Evolutionary conservation across 495 filamentous ascomycete genomes (phyloP).

Genomic region (Aspergillus leporis): DNA sequence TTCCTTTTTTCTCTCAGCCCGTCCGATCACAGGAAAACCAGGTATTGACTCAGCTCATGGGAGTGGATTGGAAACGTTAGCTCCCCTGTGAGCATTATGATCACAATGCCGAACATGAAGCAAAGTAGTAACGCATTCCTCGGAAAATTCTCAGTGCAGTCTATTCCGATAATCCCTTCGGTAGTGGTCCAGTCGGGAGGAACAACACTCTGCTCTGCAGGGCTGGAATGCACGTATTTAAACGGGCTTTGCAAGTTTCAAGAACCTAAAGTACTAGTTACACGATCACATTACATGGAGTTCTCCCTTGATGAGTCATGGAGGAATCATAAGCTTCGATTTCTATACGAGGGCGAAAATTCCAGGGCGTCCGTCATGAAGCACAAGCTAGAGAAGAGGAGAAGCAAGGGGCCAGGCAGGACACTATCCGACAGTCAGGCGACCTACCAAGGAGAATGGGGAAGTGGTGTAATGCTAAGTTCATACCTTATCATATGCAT

Average conservation of each 20-base stretch:
- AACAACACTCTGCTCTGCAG: neutral
- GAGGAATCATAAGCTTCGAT: neutral
- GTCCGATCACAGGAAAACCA: no score
- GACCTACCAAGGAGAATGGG: neutral
- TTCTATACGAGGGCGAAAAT: neutral
- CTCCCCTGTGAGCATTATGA: neutral
- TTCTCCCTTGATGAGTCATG: neutral
- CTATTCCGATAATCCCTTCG: conserved; percentile 1
- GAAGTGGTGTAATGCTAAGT: neutral
- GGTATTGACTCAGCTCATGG: no score
- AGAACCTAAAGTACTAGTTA: neutral
- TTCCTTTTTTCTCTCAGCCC: no score
- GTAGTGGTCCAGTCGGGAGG: neutral
- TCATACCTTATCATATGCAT: neutral
- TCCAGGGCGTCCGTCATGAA: neutral
- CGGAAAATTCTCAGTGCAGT: conserved; percentile 15
- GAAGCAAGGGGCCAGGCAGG: neutral
- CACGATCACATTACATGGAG: neutral
- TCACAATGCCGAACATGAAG: conserved; percentile 15
- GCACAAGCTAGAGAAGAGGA: neutral
- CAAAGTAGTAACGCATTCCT: conserved; percentile 23
- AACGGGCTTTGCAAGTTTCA: neutral
- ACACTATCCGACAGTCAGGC: neutral
- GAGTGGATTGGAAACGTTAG: no score
- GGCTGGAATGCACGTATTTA: conserved; percentile 7